Percentiles rank a stretch among this genome's conserved stretches.
These are phyloP conservation scores for Tagetes patula DNA, from an alignment of 129 eudicot genomes.

Conservation along the genomic window DNA sequence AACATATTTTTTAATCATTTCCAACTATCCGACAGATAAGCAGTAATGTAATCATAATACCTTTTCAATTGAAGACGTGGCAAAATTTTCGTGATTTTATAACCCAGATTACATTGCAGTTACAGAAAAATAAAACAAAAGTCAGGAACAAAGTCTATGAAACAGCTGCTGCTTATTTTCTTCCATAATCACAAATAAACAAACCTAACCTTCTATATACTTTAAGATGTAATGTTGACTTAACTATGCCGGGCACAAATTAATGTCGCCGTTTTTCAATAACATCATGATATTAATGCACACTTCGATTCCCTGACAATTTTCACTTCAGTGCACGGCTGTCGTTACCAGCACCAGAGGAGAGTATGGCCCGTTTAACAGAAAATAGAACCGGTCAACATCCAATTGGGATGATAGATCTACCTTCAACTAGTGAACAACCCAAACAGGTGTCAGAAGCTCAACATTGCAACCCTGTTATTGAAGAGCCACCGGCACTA, in stretches of 20 bases:
- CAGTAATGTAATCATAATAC: constrained; percentile 9
- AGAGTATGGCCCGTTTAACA: constrained; percentile 44
- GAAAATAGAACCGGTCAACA: constrained; percentile 42
- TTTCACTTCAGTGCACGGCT: constrained; percentile 78
- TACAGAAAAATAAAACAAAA: neutral
- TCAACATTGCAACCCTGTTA: constrained; percentile 49
- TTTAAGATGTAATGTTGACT: constrained; percentile 19
- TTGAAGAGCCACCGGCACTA: constrained; percentile 61
- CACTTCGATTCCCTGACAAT: constrained; percentile 20
- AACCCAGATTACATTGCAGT: neutral
- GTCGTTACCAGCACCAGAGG: constrained; percentile 84
- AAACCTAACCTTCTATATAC: neutral
- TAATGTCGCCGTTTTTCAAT: constrained; percentile 6
- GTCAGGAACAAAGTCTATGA: neutral
- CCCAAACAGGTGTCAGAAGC: constrained; percentile 24
- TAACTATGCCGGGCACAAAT: no score
- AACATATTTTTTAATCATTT: constrained; percentile 11
- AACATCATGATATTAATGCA: constrained; percentile 2
- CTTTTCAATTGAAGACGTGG: neutral
- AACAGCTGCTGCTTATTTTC: neutral
- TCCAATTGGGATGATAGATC: constrained; percentile 38
- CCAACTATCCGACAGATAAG: constrained; percentile 15
- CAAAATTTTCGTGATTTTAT: neutral
- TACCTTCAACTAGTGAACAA: constrained; percentile 43
- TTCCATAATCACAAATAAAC: neutral